These are phyloP conservation scores for Pezicula rhizophila DNA, from an alignment of 2,329 filamentous ascomycete species.

Conservation along the genomic window DNA sequence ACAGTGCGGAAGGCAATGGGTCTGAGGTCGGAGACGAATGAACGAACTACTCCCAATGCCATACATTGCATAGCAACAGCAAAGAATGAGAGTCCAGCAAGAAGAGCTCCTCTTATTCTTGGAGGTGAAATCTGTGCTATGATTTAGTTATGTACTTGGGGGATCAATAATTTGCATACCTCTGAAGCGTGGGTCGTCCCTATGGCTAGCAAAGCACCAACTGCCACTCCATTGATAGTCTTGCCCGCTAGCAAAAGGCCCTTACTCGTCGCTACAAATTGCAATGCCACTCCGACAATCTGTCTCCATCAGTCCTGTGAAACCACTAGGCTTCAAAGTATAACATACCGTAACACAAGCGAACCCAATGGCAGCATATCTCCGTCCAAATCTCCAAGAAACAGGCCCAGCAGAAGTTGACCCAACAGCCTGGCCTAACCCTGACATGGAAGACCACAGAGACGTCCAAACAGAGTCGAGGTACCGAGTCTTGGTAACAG, in stretches of 20 bases:
- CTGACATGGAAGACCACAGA: slow-evolving; percentile 1
- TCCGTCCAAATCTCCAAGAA: background rate
- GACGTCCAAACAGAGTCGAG: slow-evolving; percentile 2
- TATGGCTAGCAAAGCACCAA: background rate
- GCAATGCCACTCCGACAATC: background rate
- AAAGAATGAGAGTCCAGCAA: background rate
- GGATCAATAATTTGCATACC: background rate
- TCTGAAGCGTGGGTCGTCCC: background rate
- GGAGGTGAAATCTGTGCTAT: background rate
- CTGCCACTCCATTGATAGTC: background rate
- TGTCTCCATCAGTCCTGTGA: too few species aligned
- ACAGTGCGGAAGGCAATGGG: background rate
- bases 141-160: background rate
- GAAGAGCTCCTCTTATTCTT: background rate
- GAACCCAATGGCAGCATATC: background rate
- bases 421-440: slow-evolving; percentile 2
- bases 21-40: background rate
- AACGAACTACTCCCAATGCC: background rate
- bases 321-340: too few species aligned
- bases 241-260: background rate
- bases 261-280: background rate
- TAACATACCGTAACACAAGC: background rate
- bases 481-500: slow-evolving; percentile 6
- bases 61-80: background rate
- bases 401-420: background rate